Percentiles rank a stretch among this genome's conserved stretches.
These are phyloP conservation scores for Knoxdaviesia capensis DNA, from an alignment of 2,329 filamentous ascomycete genomes.

Conservation along the genomic window DNA sequence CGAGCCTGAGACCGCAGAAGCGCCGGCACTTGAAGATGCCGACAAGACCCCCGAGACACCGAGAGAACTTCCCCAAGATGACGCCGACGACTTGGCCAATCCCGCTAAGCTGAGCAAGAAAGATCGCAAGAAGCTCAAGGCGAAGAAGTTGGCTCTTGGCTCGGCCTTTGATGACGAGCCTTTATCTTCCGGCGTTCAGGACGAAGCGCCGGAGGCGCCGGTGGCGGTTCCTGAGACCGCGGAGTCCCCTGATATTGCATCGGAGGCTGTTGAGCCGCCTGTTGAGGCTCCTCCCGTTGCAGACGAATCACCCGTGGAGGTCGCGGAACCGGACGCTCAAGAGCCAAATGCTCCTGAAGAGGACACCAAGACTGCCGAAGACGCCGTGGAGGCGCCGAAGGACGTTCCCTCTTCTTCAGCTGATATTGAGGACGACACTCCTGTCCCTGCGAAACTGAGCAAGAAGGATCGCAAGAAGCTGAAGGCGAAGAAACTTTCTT, in stretches of 20 bases:
- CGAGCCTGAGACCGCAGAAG: too few relatives aligned
- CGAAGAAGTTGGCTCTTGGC: too few relatives aligned
- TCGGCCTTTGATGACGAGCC: background rate
- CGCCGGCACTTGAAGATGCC: too few relatives aligned
- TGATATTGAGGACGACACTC: background rate
- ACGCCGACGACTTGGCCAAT: background rate
- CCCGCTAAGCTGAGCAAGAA: slow-evolving; percentile 2
- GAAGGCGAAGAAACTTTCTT: too few relatives aligned
- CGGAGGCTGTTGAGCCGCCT: background rate
- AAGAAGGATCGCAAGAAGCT: slow-evolving; percentile 3
- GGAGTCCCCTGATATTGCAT: background rate
- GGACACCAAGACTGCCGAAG: too few relatives aligned
- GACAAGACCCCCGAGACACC: too few relatives aligned
- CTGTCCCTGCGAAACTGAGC: slow-evolving; percentile 1
- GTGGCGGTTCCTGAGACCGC: background rate
- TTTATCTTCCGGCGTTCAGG: background rate
- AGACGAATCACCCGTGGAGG: too few relatives aligned
- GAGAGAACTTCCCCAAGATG: background rate
- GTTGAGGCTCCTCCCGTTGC: background rate
- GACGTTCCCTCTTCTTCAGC: background rate
- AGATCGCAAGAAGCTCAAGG: slow-evolving; percentile 1
- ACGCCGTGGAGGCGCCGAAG: too few relatives aligned
- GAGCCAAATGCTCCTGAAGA: too few relatives aligned
- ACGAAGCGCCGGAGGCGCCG: background rate
- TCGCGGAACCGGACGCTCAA: too few relatives aligned